Base-by-base conservation (phyloP, 1,139 yeast genomes). In the Geotrichum phurueaensis region DNA sequence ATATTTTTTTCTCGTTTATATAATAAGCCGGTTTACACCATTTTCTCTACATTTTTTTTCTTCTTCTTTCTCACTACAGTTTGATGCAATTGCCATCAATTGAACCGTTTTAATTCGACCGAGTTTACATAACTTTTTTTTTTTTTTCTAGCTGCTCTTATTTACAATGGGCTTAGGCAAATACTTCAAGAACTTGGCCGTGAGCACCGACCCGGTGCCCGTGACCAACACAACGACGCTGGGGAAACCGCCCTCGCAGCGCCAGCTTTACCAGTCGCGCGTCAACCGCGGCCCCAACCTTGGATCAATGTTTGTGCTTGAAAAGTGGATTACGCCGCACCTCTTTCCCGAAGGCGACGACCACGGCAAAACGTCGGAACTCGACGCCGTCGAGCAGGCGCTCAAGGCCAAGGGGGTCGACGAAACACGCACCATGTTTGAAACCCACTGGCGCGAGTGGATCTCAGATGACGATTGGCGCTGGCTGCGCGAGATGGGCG, bases 241-340 rank as follows among this genome's bases (percentile, higher is more conserved):
- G 6, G 71, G 71, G 20, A 60, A 63, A n/a, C 65, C 71, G 15
- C 85, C 88, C 0, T 69, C 79, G 23, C 73, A 73, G 61, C 76
- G 77, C 55, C 83, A 85, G 59, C 82, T 90, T 36, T 85, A 80
- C 70, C 89, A 84, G 67, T 77, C 81, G 54, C 78, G 98, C 62
- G 78, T 76, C 65, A 89, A 89, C 69, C 84, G 82, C 69, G 99
- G 98, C 13, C 96, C 90, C 47, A 92, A 92, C 71, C 74, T 94
- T 52, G 98, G 99, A 0, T 83, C 94, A 0, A 76, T 89, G 68
- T 92, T 92, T 71, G 86, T 91, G 1, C 79, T 85, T 60, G 99
- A 94, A 70, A 84, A 84, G 67, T 77, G 80, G 80, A 76, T 77
- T 47, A 67, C 73, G 27, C 68, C 68, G 22, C 87, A 86, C 80